Base-by-base conservation (phyloP, 1,139 yeast species). In the Suhomyces kunorum region DNA sequence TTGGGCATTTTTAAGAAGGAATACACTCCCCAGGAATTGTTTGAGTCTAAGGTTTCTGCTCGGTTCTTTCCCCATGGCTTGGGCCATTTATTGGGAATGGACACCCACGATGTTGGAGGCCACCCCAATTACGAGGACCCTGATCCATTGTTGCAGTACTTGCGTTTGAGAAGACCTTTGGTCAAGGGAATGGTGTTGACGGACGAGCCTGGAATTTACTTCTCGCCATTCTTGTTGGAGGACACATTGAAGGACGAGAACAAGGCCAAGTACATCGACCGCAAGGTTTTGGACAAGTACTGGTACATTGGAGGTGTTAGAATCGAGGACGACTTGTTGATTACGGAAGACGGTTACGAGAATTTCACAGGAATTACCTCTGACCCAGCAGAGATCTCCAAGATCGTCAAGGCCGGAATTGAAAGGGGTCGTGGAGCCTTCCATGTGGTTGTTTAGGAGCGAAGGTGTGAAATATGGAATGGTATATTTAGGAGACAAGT, bases 101-200 rank as follows among this genome's bases (percentile, higher is more conserved):
- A 90, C 59, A 88, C 96, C 8, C 98, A 92, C 62, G 98, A 92
- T 63, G 95, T 88, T 35, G 98, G 88, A 33, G 98, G 98, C 2
- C 59, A 73, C 46, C 81, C 98, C 16, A 81, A 92, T 63, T 89
- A 89, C 60, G 79, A 81, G 2, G 98, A 92, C 58, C 76, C 85
- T 4, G 82, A 92, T 58, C 84, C 86, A 25, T 72, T 84, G 63
- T 74, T 87, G 54, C 68, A 76, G 45, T 87, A 87, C 60, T 76
- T 92, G 57, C 80, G 98, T 61, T 66, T 92, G 45, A 79, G 98
- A 57, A 79, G 98, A 56, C 61, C 67, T 1, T 74, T 92, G 43
- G 69, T 80, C 60, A 71, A 72, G 38, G 86, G 87, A 12, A 88
- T 90, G 95, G 92, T 87, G 18, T 76, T 92, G 5, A 92, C 98